Evolutionary conservation across 768 basidiomycete species (phyloP).

Genomic region (Tylopilus intermedius): DNA sequence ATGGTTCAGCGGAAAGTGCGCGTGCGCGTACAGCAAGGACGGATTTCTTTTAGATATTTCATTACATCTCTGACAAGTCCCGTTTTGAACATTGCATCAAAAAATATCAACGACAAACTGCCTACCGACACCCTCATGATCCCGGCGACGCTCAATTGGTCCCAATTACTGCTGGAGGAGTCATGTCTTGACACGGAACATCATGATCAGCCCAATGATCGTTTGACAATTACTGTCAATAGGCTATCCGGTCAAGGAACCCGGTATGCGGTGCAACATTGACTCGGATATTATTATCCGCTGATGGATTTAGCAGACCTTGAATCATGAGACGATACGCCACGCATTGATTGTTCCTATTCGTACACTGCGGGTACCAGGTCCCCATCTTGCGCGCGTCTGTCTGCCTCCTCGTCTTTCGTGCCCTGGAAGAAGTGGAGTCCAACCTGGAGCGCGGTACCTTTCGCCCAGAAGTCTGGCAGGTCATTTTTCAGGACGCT

Average conservation of each 20-base stretch:
- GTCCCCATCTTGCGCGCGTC: background rate
- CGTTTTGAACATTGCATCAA: background rate
- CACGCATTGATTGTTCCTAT: background rate
- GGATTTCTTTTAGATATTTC: no score
- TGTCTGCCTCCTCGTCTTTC: background rate
- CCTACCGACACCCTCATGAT: no score
- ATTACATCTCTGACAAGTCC: background rate
- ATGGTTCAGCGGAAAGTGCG: no score
- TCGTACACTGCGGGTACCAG: background rate
- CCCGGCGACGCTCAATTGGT: no score
- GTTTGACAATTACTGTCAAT: no score
- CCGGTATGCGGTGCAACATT: background rate
- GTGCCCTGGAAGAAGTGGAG: background rate
- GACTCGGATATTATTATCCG: background rate
- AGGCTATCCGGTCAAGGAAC: background rate
- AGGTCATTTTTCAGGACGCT: constrained; percentile 17
- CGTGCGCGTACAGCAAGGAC: no score
- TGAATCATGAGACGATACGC: background rate
- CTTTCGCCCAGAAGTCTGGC: constrained; percentile 21
- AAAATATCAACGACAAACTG: no score
- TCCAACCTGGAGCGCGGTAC: constrained; percentile 14
- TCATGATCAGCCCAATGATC: no score
- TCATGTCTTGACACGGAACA: no score
- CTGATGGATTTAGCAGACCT: background rate
- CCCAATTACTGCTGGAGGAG: no score